These are phyloP conservation scores for Sordaria brevicollis DNA, from an alignment of 495 filamentous ascomycete species.

Conservation along the genomic window DNA sequence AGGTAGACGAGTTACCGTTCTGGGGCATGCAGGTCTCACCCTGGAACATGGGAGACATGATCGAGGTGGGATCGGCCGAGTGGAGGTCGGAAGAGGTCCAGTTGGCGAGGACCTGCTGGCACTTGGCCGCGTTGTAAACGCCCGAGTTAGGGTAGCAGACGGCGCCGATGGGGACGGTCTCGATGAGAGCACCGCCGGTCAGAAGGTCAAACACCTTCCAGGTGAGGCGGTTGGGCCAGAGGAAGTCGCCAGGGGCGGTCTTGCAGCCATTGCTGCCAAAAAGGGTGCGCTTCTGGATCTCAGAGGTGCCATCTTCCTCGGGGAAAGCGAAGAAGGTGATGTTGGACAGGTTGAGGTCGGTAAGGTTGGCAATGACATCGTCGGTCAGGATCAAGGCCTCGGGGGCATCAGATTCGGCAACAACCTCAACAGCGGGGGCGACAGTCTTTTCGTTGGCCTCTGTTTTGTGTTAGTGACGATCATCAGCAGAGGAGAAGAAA, in stretches of 20 bases:
- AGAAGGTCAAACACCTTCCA: conserved; percentile 38
- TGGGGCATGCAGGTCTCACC: conserved; percentile 37
- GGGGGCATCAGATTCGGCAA: neutral
- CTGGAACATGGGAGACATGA: conserved; percentile 40
- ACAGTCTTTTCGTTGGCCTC: conserved; percentile 7
- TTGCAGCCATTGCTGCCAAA: conserved; percentile 28
- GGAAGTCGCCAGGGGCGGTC: conserved; percentile 35
- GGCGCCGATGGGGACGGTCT: conserved; percentile 18
- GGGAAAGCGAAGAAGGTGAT: conserved; percentile 8
- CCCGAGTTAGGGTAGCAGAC: conserved; percentile 38
- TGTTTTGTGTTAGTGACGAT: neutral
- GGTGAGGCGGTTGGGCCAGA: conserved; percentile 30
- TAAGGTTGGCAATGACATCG: conserved; percentile 10
- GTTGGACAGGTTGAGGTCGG: conserved; percentile 1
- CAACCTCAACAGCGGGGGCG: conserved; percentile 3
- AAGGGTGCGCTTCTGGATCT: neutral
- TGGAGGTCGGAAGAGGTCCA: conserved; percentile 29
- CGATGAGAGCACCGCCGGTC: conserved; percentile 19
- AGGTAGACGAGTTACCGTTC: conserved; percentile 21
- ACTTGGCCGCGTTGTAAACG: conserved; percentile 32
- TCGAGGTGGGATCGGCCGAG: conserved; percentile 31
- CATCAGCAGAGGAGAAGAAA: neutral
- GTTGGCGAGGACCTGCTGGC: conserved; percentile 22
- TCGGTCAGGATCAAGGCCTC: conserved; percentile 7
- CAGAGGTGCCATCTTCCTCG: neutral